A percentile compares a stretch with the other conserved stretches of the same genome.
These are phyloP conservation scores for Malus hybrid DNA, from an alignment of 331 rosid genomes.

Conservation along the genomic window DNA sequence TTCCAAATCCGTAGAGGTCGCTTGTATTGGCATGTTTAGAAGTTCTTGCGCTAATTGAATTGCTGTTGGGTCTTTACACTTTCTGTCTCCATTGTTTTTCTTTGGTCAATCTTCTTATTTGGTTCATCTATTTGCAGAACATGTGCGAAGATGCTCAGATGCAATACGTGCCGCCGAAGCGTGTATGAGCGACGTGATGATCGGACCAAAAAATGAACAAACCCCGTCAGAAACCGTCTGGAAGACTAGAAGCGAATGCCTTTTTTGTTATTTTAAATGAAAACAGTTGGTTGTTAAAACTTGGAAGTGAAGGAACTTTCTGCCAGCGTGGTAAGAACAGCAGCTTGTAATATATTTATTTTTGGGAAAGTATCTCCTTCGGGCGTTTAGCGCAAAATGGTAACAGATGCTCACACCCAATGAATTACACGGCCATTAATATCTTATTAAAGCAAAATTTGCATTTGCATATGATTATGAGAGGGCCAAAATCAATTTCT, in stretches of 20 bases:
- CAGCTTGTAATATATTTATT: background rate
- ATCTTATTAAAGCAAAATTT: too few species aligned
- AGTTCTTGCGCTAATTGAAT: background rate
- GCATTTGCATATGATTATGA: too few species aligned
- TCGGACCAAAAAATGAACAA: background rate
- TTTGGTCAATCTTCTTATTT: background rate
- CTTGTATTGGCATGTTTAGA: background rate
- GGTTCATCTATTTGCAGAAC: slow-evolving; percentile 36
- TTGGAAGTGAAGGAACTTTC: background rate
- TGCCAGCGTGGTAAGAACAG: background rate
- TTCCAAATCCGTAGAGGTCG: background rate
- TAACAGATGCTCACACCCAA: too few species aligned
- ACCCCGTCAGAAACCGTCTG: background rate
- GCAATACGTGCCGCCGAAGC: slow-evolving; percentile 80
- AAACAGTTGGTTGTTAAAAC: background rate
- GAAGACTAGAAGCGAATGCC: background rate
- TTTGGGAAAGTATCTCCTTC: too few species aligned
- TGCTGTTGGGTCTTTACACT: background rate
- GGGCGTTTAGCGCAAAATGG: too few species aligned
- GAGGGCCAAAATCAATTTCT: too few species aligned
- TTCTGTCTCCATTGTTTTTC: background rate
- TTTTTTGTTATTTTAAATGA: background rate
- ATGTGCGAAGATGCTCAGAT: slow-evolving; percentile 67
- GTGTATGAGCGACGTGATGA: slow-evolving; percentile 19
- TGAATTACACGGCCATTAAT: too few species aligned